A percentile compares a stretch with the other conserved stretches of the same genome.
These are phyloP conservation scores for Mollisia scopiformis DNA, from an alignment of 2,329 filamentous ascomycete genomes.

Conservation along the genomic window DNA sequence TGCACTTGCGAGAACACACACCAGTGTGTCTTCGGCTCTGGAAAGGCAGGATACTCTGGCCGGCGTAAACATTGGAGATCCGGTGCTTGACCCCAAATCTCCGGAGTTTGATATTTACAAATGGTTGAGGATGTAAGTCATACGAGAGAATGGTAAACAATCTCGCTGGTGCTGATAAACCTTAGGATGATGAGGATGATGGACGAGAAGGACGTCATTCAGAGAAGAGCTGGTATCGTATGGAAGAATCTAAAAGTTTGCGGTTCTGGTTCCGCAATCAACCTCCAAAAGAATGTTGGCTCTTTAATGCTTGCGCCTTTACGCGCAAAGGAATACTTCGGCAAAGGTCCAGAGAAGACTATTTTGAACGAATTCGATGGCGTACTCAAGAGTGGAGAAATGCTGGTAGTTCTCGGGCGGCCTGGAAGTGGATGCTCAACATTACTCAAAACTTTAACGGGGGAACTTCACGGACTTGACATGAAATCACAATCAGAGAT, in stretches of 20 bases:
- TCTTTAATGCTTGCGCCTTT: conserved; percentile 62
- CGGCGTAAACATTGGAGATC: conserved; percentile 46
- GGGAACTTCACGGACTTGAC: conserved; percentile 59
- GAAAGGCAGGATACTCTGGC: conserved; percentile 34
- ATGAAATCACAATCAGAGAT: conserved; percentile 54
- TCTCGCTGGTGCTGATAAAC: background rate
- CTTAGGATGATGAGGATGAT: conserved; percentile 43
- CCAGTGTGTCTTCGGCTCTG: conserved; percentile 10
- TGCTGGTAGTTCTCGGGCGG: conserved; percentile 69
- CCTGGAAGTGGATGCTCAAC: conserved; percentile 69
- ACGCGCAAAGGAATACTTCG: conserved; percentile 58
- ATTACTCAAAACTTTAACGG: conserved; percentile 62
- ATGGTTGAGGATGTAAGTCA: conserved; percentile 28
- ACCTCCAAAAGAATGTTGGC: conserved; percentile 69
- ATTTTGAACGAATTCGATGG: conserved; percentile 69
- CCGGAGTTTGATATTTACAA: conserved; percentile 36
- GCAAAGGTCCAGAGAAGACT: conserved; percentile 52
- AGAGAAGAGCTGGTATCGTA: conserved; percentile 59
- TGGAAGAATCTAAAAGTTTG: conserved; percentile 69
- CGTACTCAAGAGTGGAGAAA: conserved; percentile 64
- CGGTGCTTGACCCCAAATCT: conserved; percentile 53
- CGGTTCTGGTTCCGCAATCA: conserved; percentile 67
- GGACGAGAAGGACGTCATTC: conserved; percentile 57
- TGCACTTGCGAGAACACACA: conserved; percentile 18
- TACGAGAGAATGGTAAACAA: background rate